Base-by-base conservation (phyloP, 2,329 filamentous ascomycete species). In the Metarhizium brunneum region DNA sequence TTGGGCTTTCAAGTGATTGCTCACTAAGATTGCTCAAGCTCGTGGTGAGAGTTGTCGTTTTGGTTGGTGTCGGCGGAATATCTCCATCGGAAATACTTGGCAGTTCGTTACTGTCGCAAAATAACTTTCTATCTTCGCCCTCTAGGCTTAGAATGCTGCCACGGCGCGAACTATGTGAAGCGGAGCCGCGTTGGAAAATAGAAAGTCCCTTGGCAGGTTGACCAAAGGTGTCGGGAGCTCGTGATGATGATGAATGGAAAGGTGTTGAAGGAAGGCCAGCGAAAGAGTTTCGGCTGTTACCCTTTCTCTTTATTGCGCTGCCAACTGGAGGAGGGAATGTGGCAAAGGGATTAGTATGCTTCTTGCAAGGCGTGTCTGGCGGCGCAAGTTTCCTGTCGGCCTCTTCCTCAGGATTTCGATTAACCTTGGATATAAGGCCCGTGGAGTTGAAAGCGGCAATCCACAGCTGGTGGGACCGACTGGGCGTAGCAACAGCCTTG, bases 341-440 rank as follows among this genome's bases (percentile, higher is more conserved):
- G 63, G 87, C 78, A 72, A 92, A 83, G 56, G 86, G 74, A 61
- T 83, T 85, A 4, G 79, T 76, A 54, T 87, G 85, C 67, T 94
- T 91, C 75, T 97, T 99, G 72, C 94, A 97, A 1, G 94, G 94
- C 1, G 94, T 99, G 67, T 97, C 94, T 1, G 94, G 92, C 78
- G 95, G 92, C 35, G 82, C 80, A 64, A 82, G 75, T 66, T 86
- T 84, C 70, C 79, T 74, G 71, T 65, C 75, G 72, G 60, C 65
- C 69, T 76, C 81, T 53, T 90, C 81, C 62, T 96, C 90, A 0
- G 86, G 82, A 68, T 89, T 86, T 56, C 89, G 86, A 65, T 94
- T 95, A 70, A 95, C 89, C 74, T 99, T 99, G 11, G 94, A 96
- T 54, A 99, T 87, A 32, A 99, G 76, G 1, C 92, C 92, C 0